Evolutionary conservation across 2,329 filamentous ascomycete genomes (phyloP).

Genomic region (Pseudocercospora musae): DNA sequence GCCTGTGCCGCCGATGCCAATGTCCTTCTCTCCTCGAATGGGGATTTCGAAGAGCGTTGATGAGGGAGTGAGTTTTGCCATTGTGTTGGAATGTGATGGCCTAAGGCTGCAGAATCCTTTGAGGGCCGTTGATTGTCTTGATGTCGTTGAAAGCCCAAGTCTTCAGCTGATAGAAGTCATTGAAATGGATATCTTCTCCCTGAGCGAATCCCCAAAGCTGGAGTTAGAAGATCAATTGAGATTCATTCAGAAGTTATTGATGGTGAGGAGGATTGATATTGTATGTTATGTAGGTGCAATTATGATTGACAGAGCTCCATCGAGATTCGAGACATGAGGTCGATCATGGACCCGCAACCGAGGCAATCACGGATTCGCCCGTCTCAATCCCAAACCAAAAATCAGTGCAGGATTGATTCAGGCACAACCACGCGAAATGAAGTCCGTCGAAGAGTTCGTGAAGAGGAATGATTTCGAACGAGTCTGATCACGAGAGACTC

Average conservation of each 20-base stretch:
- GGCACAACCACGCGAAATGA: not conserved
- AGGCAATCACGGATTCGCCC: not conserved
- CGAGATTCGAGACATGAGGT: not conserved
- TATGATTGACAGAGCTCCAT: not conserved
- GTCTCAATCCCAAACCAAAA: not conserved
- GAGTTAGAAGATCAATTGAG: not conserved
- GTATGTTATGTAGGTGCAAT: not conserved
- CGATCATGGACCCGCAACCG: not conserved
- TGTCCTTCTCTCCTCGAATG: constrained; percentile 21
- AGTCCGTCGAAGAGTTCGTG: too few relatives aligned
- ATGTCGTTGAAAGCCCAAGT: too few relatives aligned
- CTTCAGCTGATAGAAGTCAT: too few relatives aligned
- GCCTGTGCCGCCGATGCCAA: constrained; percentile 45
- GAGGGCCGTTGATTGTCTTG: not conserved
- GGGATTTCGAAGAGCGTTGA: constrained; percentile 31
- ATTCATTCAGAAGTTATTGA: too few relatives aligned
- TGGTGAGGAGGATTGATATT: not conserved
- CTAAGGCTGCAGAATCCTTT: too few relatives aligned
- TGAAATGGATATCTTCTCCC: not conserved
- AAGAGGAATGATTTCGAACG: not conserved
- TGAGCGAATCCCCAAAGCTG: not conserved
- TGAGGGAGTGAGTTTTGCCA: not conserved
- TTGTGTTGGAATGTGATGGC: too few relatives aligned
- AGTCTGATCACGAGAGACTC: not conserved
- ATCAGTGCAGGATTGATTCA: not conserved